Evolutionary conservation across 2,329 filamentous ascomycete genomes (phyloP).

Genomic region (Elsinoe arachidis): DNA sequence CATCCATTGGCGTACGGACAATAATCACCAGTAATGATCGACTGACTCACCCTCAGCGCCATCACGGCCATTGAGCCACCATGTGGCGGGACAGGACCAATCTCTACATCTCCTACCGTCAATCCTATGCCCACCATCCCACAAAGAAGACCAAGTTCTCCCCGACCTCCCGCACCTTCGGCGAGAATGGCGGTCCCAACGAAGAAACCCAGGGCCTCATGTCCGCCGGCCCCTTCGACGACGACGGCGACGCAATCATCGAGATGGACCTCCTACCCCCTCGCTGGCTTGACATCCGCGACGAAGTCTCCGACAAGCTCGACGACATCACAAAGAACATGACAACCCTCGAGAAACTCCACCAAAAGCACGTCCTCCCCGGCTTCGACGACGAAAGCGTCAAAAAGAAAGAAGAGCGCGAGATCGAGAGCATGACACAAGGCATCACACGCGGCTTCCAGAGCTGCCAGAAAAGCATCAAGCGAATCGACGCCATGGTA

Average conservation of each 20-base stretch:
- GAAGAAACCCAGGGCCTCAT: constrained; percentile 77
- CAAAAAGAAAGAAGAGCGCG: constrained; percentile 74
- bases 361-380: constrained; percentile 93
- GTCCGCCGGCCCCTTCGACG: constrained; percentile 61
- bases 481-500: constrained; percentile 80
- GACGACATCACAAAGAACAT: constrained; percentile 74
- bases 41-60: not conserved
- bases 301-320: constrained; percentile 81
- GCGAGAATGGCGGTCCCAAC: constrained; percentile 35
- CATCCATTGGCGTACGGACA: no score
- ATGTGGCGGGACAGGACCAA: constrained; percentile 95
- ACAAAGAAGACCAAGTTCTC: constrained; percentile 64
- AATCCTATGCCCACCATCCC: constrained; percentile 94
- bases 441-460: constrained; percentile 85
- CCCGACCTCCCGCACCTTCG: constrained; percentile 45
- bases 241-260: constrained; percentile 89
- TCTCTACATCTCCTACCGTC: constrained; percentile 97
- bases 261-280: constrained; percentile 97
- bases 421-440: constrained; percentile 86
- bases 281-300: constrained; percentile 89
- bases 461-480: constrained; percentile 78
- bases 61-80: constrained; percentile 11
- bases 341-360: constrained; percentile 77
- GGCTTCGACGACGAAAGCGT: constrained; percentile 93
- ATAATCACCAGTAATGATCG: not conserved